Conservation (phyloP, 2,329 filamentous ascomycete species). For the Apiospora rasikravindrae region DNA sequence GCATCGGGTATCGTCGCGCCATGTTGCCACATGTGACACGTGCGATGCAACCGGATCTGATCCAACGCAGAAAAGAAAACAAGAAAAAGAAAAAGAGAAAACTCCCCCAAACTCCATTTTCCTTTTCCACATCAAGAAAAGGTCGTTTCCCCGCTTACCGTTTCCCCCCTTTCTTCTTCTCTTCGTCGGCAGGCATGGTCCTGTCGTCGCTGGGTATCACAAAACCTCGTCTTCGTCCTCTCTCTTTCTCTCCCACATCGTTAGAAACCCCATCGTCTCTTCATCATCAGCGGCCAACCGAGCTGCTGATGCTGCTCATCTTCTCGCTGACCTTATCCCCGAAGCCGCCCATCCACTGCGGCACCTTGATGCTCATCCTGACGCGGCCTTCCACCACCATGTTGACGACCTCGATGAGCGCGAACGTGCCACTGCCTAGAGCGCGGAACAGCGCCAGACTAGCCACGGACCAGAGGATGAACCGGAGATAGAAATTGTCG, state of each 20-base stretch:
- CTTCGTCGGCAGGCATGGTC: background rate
- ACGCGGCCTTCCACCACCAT: constrained; percentile 86
- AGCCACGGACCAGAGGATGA: constrained; percentile 93
- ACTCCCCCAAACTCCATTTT: background rate
- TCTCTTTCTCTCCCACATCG: background rate
- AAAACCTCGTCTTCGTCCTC: background rate
- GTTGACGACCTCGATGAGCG: constrained; percentile 82
- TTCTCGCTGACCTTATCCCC: constrained; percentile 49
- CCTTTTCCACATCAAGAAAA: too few relatives aligned
- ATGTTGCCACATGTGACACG: too few relatives aligned
- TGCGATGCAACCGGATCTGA: too few relatives aligned
- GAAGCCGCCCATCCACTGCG: constrained; percentile 50
- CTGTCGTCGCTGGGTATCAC: background rate
- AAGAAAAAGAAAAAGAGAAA: background rate
- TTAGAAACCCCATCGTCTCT: too few relatives aligned
- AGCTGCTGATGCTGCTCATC: constrained; percentile 45
- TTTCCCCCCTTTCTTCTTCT: background rate
- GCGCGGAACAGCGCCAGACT: constrained; percentile 86
- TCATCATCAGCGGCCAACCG: background rate
- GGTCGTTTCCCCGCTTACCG: background rate
- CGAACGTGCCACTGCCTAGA: constrained; percentile 80
- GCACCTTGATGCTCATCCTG: constrained; percentile 59
- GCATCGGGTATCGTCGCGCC: too few relatives aligned
- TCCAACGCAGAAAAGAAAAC: too few relatives aligned
- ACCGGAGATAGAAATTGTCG: constrained; percentile 87